Evolutionary conservation across 305 asterid species (phyloP).

Genomic region (Euphrasia arctica): DNA sequence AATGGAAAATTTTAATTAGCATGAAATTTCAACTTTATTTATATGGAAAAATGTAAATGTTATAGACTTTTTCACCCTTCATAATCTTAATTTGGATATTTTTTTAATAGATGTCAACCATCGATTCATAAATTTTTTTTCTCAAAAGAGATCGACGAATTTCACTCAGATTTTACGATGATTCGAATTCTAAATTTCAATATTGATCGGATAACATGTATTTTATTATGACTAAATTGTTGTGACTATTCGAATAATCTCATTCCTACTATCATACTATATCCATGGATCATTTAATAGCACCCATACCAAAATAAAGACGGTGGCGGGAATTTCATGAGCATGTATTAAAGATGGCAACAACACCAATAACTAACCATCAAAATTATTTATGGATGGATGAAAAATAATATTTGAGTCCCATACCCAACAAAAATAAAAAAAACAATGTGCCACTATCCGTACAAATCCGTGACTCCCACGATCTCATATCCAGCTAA

Average conservation of each 20-base stretch:
- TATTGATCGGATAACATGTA: too few species aligned
- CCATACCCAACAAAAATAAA: not conserved
- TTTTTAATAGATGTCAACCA: too few species aligned
- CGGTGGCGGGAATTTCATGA: not conserved
- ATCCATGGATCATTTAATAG: not conserved
- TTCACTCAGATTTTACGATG: too few species aligned
- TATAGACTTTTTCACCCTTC: too few species aligned
- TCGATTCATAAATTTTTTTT: too few species aligned
- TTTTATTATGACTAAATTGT: too few species aligned
- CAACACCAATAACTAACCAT: slow-evolving; percentile 24
- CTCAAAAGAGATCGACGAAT: too few species aligned
- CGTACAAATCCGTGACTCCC: slow-evolving; percentile 12
- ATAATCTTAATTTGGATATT: too few species aligned
- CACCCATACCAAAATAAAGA: slow-evolving; percentile 10
- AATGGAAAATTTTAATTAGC: too few species aligned
- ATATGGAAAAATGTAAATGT: too few species aligned
- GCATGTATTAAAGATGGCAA: slow-evolving; percentile 19
- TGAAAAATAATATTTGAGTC: not conserved
- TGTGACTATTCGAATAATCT: not conserved
- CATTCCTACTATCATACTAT: not conserved
- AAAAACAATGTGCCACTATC: not conserved
- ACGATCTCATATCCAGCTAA: not conserved
- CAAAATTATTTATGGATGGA: not conserved
- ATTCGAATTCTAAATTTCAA: too few species aligned
- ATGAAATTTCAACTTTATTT: too few species aligned